Evolutionary conservation across 1,284 basidiomycete species (phyloP).

Genomic region (Phellopilus nigrolimitatus): DNA sequence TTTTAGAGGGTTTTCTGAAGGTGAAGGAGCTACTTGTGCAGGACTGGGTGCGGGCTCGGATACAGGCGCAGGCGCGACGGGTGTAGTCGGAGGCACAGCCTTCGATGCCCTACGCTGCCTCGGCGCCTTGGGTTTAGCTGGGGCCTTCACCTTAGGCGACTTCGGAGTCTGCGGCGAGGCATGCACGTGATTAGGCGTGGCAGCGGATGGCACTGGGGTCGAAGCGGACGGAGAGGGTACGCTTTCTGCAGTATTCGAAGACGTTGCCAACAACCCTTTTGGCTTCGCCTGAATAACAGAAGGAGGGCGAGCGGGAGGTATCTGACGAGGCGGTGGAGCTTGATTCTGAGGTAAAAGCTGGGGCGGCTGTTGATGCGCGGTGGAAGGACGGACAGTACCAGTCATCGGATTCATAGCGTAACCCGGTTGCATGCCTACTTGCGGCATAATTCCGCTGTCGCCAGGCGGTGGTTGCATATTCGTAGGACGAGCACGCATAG

Average conservation of each 20-base stretch:
- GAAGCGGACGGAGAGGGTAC: slow-evolving; percentile 18
- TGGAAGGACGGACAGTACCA: slow-evolving; percentile 11
- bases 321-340: neutral
- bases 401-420: neutral
- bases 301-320: slow-evolving; percentile 14
- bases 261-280: neutral
- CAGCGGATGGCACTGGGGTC: slow-evolving; percentile 31
- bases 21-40: slow-evolving; percentile 23
- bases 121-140: slow-evolving; percentile 36
- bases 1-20: slow-evolving; percentile 39
- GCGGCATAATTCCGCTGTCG: too few species aligned
- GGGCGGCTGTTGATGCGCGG: slow-evolving; percentile 8
- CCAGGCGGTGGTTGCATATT: too few species aligned
- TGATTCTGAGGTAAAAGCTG: slow-evolving; percentile 12
- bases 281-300: slow-evolving; percentile 6
- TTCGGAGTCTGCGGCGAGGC: slow-evolving; percentile 32
- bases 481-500: too few species aligned
- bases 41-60: slow-evolving; percentile 31
- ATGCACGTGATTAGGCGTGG: slow-evolving; percentile 32
- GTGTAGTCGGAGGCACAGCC: slow-evolving; percentile 30
- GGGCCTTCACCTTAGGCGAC: slow-evolving; percentile 34
- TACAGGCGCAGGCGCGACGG: slow-evolving; percentile 29
- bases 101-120: slow-evolving; percentile 34
- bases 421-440: too few species aligned
- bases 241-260: neutral